Evolutionary conservation across 2,329 filamentous ascomycete genomes (phyloP), one percentile per base, ranked within the genome.

Genomic region (Epichloe amarillans): DNA sequence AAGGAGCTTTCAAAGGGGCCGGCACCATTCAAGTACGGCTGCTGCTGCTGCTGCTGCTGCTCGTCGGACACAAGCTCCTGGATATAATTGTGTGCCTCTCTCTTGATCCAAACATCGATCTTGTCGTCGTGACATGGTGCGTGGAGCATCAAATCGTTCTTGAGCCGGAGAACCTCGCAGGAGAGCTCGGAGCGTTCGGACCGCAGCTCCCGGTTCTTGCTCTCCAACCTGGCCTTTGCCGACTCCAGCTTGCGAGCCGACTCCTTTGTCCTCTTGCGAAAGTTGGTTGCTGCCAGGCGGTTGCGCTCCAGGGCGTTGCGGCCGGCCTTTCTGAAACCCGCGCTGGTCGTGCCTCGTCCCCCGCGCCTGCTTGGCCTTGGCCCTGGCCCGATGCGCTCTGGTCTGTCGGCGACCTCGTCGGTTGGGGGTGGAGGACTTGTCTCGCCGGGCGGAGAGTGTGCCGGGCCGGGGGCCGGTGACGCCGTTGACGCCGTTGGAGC

Each of bases 261-360:
- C 37, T 52, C 42, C 40, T 52, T 52, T 36, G 17, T 26, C 1
- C 42, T 23, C 21, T 46, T 52, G 8, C 50, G 50, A 23, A 46
- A 52, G 14, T 46, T 46, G 23, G 36, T 46, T 4, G 50, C 50
- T 6, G 50, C 46, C 5, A 41, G n/a, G n/a, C 50, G 50, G 30
- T 46, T 52, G 17, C 50, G 46, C 26, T 52, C 50, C 2, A 46
- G 50, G 5, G 35, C 23, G 8, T 30, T 30, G 35, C 6, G 12
- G 38, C 50, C 15, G 14, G 43, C n/a, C 43, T 45, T 33, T 23
- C 3, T 38, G 5, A 6, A 12, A 3, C 14, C 21, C 2, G 40
- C 2, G 21, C 12, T 11, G 12, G 40, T 15, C 7, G 14, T 33
- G 21, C 36, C 8, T 33, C 33, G n/a, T 19, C 21, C 17, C 3